phyloP scores from a whole-genome alignment of 768 basidiomycete species.

The Tricholoma hemisulphureum region DNA sequence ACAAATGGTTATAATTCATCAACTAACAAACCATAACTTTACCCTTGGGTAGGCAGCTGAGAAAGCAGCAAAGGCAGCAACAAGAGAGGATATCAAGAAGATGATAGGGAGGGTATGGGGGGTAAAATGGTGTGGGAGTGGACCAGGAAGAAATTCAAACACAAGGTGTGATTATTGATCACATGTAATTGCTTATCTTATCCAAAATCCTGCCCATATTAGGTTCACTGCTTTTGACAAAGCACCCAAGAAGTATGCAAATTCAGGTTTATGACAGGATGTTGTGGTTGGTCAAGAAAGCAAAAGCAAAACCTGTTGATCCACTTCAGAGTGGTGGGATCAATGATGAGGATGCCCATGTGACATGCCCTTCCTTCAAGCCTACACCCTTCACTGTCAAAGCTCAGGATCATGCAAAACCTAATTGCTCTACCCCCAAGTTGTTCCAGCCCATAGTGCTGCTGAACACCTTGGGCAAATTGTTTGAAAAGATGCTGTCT shows the following conservation, averaged over 20 bases:
- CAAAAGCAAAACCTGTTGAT: conserved; percentile 6
- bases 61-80: conserved; percentile 2
- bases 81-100: conserved; percentile 9
- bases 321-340: conserved; percentile 15
- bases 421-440: no score
- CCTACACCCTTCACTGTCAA: neutral
- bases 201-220: neutral
- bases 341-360: conserved; percentile 16
- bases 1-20: neutral
- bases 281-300: conserved; percentile 1
- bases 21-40: neutral
- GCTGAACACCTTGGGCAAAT: no score
- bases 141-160: neutral
- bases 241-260: conserved; percentile 3
- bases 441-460: no score
- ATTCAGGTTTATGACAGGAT: conserved; percentile 2
- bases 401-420: no score
- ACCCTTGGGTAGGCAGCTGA: neutral
- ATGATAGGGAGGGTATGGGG: conserved; percentile 10
- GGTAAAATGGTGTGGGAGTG: neutral
- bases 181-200: neutral
- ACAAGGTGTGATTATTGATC: neutral
- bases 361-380: conserved; percentile 9
- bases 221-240: neutral
- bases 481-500: no score